Base-by-base conservation (phyloP, 208 protist genomes). In the Leishmania major region DNA sequence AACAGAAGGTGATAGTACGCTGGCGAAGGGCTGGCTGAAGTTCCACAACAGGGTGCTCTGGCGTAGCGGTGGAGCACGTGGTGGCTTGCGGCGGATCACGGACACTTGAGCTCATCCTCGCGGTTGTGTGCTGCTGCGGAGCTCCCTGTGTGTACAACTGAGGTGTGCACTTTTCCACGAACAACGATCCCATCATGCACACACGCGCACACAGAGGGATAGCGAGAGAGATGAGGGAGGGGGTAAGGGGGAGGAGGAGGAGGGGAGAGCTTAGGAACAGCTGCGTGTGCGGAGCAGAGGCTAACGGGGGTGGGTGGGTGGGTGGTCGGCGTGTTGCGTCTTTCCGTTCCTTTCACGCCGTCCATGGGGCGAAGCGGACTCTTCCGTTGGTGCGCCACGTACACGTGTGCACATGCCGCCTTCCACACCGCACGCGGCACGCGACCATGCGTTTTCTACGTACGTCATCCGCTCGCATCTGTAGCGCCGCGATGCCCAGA, bases 21-120 rank as follows among this genome's bases (percentile, higher is more conserved):
- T 88, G 87, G 11, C 78, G 85, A 22, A 86, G 45, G 17, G 77
- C 59, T 7, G 73, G 88, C 59, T 47, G 76, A 11, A 91, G 51
- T 35, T 82, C 83, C 13, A 84, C 60, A 15, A 77, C 37, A 17
- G 51, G 53, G 31, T 45, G 51, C 10, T 40, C 47, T 45, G 47
- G 35, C 64, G 47, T 62, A 37, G 73, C 31, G 28, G 35, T 5
- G n/a, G 49, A 28, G n/a, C n/a, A 45, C 31, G 6, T 62, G 28
- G 49, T 45, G 10, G 17, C 51, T 35, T 57, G 31, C 73, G 17
- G 49, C 35, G 51, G 19, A 62, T 59, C 73, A 43, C 47, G n/a
- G 35, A 45, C 17, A 10, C 73, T 77, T 10, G 73, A 47, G 8
- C 35, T 40, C 73, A 59, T 77, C n/a, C 70, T 35, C 22, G 25